phyloP scores from a whole-genome alignment of 176 grass and related monocot genomes.

The Bonia amplexicaulis region DNA sequence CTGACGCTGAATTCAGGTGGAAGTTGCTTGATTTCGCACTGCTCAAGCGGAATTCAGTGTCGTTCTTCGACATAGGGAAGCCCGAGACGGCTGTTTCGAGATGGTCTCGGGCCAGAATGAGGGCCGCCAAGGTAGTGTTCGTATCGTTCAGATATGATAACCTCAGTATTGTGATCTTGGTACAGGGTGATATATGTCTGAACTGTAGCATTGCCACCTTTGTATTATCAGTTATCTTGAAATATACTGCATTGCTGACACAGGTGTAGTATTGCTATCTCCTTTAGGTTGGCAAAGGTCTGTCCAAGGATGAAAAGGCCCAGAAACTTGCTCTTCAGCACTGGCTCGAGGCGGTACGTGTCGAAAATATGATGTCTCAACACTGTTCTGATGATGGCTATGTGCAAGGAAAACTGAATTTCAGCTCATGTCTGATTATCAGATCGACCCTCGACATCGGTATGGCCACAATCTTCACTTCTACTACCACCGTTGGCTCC shows the following conservation, averaged over 20 bases:
- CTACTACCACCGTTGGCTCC: slow-evolving; percentile 78
- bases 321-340: slow-evolving; percentile 81
- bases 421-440: not conserved
- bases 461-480: slow-evolving; percentile 74
- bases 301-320: slow-evolving; percentile 82
- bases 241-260: slow-evolving; percentile 17
- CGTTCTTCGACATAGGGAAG: slow-evolving; percentile 71
- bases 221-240: not conserved
- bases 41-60: slow-evolving; percentile 77
- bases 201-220: not conserved
- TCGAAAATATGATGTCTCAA: not conserved
- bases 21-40: slow-evolving; percentile 78
- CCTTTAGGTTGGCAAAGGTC: slow-evolving; percentile 84
- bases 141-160: not conserved
- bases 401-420: slow-evolving; percentile 6
- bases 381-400: not conserved
- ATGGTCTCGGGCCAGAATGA: slow-evolving; percentile 69
- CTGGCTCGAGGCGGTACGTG: slow-evolving; percentile 74
- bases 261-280: not conserved
- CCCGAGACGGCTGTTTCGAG: slow-evolving; percentile 60
- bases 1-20: slow-evolving; percentile 50
- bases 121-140: slow-evolving; percentile 62
- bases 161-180: not conserved
- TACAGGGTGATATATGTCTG: not conserved
- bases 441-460: slow-evolving; percentile 88